Base-by-base conservation (phyloP, 345 rosid genomes). In the Noccaea caerulescens region DNA sequence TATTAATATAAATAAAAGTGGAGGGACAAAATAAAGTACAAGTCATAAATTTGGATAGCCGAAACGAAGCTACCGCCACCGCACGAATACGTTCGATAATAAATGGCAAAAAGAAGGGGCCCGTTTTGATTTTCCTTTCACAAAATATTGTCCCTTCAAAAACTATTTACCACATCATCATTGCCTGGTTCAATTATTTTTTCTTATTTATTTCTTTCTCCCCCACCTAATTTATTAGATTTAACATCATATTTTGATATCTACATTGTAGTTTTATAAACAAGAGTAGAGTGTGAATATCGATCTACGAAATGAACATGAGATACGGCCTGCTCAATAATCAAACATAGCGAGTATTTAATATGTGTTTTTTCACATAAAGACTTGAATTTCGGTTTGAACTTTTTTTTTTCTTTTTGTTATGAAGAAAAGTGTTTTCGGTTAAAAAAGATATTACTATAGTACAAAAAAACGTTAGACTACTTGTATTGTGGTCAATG, bases 31-130 rank as follows among this genome's bases (percentile, higher is more conserved):
- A 56, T 56, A 55, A 63, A 69, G 75, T 63, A 69, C 71, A 63
- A 38, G 75, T 39, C 63, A 76, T 76, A 63, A 76, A 76, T 69
- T 27, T 10, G 68, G 60, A 18, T 49, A 55, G 34, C 75, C 54
- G 32, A 70, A 70, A 38, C 27, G 38, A 59, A 70, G 74, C 74
- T 70, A 69, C 74, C 42, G 79, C 75, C 79, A 76, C 79, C 75
- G 66, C 75, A 76, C 75, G 75, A 69, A 69, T 69, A 47, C 55
- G 71, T 63, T 75, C 61, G 54, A 57, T 41, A 41, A n/a, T 69
- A 47, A 76, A 76, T 76, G 71, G 71, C 71, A 52, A 49, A 68
- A 54, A 63, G 6, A 18, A 60, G 53, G 75, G 70, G 34, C 63
- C 73, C 73, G 69, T 7, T 18, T 75, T 68, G 75, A 75, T 75